phyloP scores from a whole-genome alignment of 1,284 basidiomycete species.

The Cryptococcus deneoformans region DNA sequence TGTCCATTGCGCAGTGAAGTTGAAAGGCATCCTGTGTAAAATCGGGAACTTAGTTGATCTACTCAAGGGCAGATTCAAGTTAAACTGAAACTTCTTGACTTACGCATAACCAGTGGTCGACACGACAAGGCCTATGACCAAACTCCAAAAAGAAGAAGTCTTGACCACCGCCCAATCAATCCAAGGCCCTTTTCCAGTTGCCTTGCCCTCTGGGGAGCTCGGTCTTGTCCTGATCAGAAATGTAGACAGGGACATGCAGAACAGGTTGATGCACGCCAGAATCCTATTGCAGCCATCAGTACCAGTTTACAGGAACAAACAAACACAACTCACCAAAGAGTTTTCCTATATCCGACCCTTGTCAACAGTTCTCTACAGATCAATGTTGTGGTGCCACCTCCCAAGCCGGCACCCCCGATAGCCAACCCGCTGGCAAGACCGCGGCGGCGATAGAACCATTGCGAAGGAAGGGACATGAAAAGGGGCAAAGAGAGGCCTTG shows the following conservation, averaged over 20 bases:
- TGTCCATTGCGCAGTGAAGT: slow-evolving; percentile 24
- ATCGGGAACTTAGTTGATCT: too few relatives aligned
- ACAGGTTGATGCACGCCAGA: slow-evolving; percentile 32
- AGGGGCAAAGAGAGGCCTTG: slow-evolving; percentile 32
- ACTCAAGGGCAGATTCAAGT: too few relatives aligned
- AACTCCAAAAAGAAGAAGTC: slow-evolving; percentile 23
- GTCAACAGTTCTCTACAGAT: slow-evolving; percentile 27
- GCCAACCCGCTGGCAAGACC: slow-evolving; percentile 37
- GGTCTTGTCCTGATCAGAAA: slow-evolving; percentile 32
- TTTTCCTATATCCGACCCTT: slow-evolving; percentile 25
- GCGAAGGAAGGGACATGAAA: slow-evolving; percentile 40
- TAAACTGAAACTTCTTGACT: slow-evolving; percentile 2
- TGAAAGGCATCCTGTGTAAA: slow-evolving; percentile 20
- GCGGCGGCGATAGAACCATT: slow-evolving; percentile 39
- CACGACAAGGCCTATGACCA: slow-evolving; percentile 25
- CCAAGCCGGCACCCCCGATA: slow-evolving; percentile 37
- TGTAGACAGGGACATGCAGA: slow-evolving; percentile 20
- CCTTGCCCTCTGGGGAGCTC: slow-evolving; percentile 29
- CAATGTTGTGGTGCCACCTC: slow-evolving; percentile 24
- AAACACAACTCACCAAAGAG: slow-evolving; percentile 25
- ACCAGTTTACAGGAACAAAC: neutral
- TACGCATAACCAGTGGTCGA: slow-evolving; percentile 26
- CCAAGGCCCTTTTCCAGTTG: slow-evolving; percentile 21
- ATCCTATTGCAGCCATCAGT: slow-evolving; percentile 18
- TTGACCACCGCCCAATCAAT: slow-evolving; percentile 21